Evolutionary conservation across 2,329 filamentous ascomycete genomes (phyloP), one percentile per base, ranked within the genome.

Genomic region (Phialophora tarda): DNA sequence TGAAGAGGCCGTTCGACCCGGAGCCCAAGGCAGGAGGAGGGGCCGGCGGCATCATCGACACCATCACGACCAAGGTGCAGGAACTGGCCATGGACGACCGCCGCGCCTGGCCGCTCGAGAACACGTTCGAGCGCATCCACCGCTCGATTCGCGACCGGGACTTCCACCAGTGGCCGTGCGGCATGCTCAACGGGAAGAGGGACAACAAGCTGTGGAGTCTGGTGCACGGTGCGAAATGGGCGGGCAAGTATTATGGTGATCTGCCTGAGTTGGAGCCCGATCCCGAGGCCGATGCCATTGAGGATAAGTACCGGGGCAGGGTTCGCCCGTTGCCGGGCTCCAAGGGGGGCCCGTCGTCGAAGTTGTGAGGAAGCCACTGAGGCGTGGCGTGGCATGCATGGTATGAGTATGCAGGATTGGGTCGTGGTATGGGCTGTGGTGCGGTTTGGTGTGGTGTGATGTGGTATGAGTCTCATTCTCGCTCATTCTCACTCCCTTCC

Each of bases 231-330:
- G 26, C 23, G 4, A 55, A 55, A 2, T 55, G 24, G 23, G 53
- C 21, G 17, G 62, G 59, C 23, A 65, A 28, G 23, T 17, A 53
- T 5, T 44, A 44, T 44, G 17, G 17, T 11, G 54, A 28, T 7
- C 53, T 68, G 10, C 44, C 47, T 4, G 62, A 65, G 59, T 50
- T 63, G 26, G 66, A 68, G 14, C 32, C 44, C 8, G 66, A 68
- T 41, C 28, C 53, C 3, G 66, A 51, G 34, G 63, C 66, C 3
- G 66, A 68, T 23, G 28, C 30, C 17, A 68, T 68, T 12, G 66
- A 68, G 44, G 53, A 68, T 41, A 65, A 63, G 54, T 68, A 68
- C 50, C 63, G 63, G 44, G 63, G 56, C 4, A 54, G 66, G 48
- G 55, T 68, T 26, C 58, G 66, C 11, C 38, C 66, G 7, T 5